These are phyloP conservation scores for Rubia tinctorum DNA, from an alignment of 305 asterid genomes.

Conservation along the genomic window DNA sequence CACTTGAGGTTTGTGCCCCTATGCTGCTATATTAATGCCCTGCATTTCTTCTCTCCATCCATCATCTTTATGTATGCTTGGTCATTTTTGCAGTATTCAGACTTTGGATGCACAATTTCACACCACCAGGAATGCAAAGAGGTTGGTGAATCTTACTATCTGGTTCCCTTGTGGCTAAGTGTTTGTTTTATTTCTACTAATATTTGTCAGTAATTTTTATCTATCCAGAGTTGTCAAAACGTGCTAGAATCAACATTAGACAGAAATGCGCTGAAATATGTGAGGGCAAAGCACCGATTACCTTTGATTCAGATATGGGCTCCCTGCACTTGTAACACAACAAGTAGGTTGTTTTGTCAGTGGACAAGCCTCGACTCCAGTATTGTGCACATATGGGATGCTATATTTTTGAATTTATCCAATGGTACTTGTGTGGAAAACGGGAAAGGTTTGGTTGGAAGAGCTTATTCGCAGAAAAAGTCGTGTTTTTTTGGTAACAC, in stretches of 20 bases:
- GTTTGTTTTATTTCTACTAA: neutral
- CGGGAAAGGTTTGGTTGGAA: constrained; percentile 1
- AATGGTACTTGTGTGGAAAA: neutral
- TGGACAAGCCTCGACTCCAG: neutral
- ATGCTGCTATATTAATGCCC: neutral
- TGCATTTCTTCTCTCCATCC: neutral
- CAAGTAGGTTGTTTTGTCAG: neutral
- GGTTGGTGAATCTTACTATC: neutral
- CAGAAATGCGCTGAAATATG: neutral
- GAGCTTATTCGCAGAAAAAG: neutral
- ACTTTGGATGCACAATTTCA: neutral
- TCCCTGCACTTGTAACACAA: constrained; percentile 5
- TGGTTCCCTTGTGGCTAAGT: neutral
- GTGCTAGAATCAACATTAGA: neutral
- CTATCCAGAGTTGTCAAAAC: neutral
- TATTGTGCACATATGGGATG: neutral
- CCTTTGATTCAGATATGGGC: constrained; percentile 14
- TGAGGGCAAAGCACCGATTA: constrained; percentile 8
- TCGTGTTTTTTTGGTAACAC: neutral
- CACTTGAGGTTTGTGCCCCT: neutral
- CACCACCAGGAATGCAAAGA: neutral
- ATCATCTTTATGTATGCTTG: neutral
- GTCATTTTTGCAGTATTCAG: constrained; percentile 2
- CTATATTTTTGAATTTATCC: neutral
- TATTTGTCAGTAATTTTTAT: neutral